A percentile compares a stretch with the other conserved stretches of the same genome.
Evolutionary conservation across 208 protist genomes (phyloP).

Genomic region (Entamoeba moshkovskii): DNA sequence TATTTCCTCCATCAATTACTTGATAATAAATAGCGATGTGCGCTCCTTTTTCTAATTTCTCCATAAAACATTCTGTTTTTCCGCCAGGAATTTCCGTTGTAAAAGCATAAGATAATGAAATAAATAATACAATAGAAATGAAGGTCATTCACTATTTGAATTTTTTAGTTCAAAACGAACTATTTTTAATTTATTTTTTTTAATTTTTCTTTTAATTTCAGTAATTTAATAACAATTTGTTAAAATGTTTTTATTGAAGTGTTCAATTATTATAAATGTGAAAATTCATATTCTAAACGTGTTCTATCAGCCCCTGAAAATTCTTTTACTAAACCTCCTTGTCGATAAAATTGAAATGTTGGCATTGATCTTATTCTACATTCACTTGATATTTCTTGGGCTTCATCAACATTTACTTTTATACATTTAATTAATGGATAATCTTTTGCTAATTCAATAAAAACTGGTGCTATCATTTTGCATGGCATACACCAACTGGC

Average conservation of each 20-base stretch:
- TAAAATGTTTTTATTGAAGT: not conserved
- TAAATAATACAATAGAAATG: not conserved
- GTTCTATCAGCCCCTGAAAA: not conserved
- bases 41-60: not conserved
- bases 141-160: too few species aligned
- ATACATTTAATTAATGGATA: not conserved
- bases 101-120: not conserved
- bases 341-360: not conserved
- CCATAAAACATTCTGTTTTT: not conserved
- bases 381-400: not conserved
- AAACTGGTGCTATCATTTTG: not conserved
- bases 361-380: not conserved
- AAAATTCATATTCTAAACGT: not conserved
- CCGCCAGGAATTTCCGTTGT: not conserved
- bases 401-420: not conserved
- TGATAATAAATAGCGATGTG: not conserved
- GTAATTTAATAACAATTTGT: too few species aligned
- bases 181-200: too few species aligned
- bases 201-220: too few species aligned
- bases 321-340: not conserved
- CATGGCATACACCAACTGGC: not conserved
- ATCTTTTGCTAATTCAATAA: not conserved
- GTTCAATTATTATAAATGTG: not conserved
- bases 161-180: too few species aligned
- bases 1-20: not conserved